These are phyloP conservation scores for Aspergillus diversus DNA, from an alignment of 495 filamentous ascomycete genomes.

Conservation along the genomic window DNA sequence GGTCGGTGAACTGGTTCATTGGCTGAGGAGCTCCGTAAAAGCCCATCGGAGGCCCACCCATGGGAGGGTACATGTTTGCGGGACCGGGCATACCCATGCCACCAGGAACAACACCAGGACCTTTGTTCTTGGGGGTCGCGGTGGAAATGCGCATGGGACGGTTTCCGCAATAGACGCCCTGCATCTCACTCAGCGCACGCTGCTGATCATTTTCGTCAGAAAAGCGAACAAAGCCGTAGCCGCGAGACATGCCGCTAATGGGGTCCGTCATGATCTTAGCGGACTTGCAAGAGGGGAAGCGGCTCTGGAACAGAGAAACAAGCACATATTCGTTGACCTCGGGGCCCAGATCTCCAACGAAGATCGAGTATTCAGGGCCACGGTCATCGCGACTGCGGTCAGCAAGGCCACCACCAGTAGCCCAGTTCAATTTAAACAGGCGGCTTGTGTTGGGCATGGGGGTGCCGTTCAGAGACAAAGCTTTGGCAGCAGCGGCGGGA, in stretches of 20 bases:
- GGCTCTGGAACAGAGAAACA: constrained; percentile 93
- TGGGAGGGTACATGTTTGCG: constrained; percentile 60
- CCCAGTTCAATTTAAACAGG: constrained; percentile 99
- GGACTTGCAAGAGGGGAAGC: constrained; percentile 97
- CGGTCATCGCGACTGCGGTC: constrained; percentile 94
- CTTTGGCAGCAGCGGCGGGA: constrained; percentile 86
- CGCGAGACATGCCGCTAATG: constrained; percentile 94
- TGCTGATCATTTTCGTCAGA: constrained; percentile 93
- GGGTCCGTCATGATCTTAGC: constrained; percentile 99
- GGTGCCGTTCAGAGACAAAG: constrained; percentile 83
- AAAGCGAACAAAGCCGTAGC: constrained; percentile 98
- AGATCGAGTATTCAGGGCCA: constrained; percentile 94
- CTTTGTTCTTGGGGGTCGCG: constrained; percentile 96
- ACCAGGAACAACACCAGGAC: constrained; percentile 61
- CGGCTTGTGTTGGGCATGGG: constrained; percentile 93
- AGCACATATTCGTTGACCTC: constrained; percentile 99
- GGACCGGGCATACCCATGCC: constrained; percentile 59
- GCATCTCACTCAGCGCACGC: constrained; percentile 94
- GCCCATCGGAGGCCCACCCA: constrained; percentile 78
- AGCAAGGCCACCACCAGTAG: constrained; percentile 91
- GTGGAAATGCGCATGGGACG: constrained; percentile 98
- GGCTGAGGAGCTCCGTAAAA: constrained; percentile 86
- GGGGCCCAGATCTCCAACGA: constrained; percentile 95
- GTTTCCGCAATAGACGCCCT: constrained; percentile 99
- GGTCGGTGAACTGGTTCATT: constrained; percentile 99